These are phyloP conservation scores for Solanum bulbocastanum DNA, from an alignment of 257 asterid species.

Conservation along the genomic window DNA sequence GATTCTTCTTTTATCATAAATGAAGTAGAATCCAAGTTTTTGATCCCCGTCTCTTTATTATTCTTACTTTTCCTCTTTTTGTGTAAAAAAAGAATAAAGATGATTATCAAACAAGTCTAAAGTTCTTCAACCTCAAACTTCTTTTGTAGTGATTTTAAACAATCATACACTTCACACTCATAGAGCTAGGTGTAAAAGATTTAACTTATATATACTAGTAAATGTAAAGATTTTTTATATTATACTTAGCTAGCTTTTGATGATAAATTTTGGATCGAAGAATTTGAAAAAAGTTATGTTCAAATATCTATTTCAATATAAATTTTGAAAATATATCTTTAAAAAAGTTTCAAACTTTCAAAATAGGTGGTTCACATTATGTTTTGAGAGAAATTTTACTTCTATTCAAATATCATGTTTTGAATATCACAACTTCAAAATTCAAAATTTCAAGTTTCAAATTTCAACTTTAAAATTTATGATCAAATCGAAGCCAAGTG, in stretches of 20 bases:
- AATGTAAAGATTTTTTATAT: neutral
- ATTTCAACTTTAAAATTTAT: neutral
- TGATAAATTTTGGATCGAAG: neutral
- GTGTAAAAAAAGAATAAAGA: slow-evolving; percentile 11
- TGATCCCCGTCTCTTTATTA: slow-evolving; percentile 14
- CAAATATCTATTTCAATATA: neutral
- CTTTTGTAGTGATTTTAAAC: neutral
- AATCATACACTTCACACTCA: neutral
- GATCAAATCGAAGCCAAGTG: neutral
- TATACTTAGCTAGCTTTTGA: neutral
- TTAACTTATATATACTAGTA: neutral
- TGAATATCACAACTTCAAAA: neutral
- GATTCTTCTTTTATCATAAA: slow-evolving; percentile 12
- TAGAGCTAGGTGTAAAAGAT: neutral
- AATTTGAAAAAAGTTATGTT: neutral
- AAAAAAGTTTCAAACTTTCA: neutral
- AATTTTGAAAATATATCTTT: neutral
- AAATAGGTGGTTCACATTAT: neutral
- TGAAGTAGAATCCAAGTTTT: slow-evolving; percentile 18
- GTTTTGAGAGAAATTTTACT: neutral
- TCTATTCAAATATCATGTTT: neutral
- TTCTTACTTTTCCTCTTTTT: slow-evolving; percentile 40
- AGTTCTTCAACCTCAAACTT: slow-evolving; percentile 17
- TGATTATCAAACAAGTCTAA: slow-evolving; percentile 33
- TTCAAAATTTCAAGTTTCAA: neutral